Evolutionary conservation across 257 asterid species (phyloP), one percentile per base, ranked within the genome.

Genomic region (Ilex aquifolium): DNA sequence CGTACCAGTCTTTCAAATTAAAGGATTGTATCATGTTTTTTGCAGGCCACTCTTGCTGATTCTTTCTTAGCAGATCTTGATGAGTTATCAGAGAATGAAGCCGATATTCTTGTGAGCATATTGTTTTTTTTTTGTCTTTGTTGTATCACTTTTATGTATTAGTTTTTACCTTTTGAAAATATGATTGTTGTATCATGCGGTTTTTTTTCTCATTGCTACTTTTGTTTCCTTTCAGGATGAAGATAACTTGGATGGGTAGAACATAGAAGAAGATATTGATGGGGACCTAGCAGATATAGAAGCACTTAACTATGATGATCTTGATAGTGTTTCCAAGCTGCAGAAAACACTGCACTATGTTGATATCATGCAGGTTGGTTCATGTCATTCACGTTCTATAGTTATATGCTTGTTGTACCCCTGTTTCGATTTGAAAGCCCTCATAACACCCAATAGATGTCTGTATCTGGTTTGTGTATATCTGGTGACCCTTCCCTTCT

Each of bases 21-120:
- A 36, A 5, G 8, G 42, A 36, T 36, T 36, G 42, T 36, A 36
- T 36, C 8, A 36, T 36, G 42, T 17, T 62, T 61, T 53, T 74
- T 74, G 67, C 91, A 92, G 99, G 99, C 99, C 64, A 86, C 97
- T 62, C 97, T 92, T 60, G 85, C 85, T 69, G 99, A 92, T 83
- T 87, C 97, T 48, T 92, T 92, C 73, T 79, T 92, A 72, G 99
- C 99, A 32, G 99, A 92, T 82, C 95, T 92, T 46, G 97, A 92
- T 29, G 99, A 92, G 50, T 70, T 92, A 67, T 92, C 98, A 32
- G 98, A 92, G 70, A 83, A 82, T 60, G 98, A 92, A 79, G 97
- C 87, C 46, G 95, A 85, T 66, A 58, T 63, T 71, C 76, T 76
- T 82, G 96, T 92, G 67, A 78, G 96, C 27, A 61, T 40, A 6